Base-by-base conservation (phyloP, 495 filamentous ascomycete genomes). In the Cairneyella variabilis region DNA sequence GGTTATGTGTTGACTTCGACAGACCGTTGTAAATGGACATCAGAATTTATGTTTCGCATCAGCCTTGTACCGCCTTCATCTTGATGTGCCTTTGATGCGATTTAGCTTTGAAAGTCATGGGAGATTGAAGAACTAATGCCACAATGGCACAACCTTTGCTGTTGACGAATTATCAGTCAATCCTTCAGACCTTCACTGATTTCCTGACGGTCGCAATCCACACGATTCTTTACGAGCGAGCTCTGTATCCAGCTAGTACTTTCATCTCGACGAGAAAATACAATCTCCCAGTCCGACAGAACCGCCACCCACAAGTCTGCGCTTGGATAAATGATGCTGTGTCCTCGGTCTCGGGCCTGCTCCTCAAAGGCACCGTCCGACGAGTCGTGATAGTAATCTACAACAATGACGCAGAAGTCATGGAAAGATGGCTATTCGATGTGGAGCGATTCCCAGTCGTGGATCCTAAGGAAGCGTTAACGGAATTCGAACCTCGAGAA, bases 131-230 rank as follows among this genome's bases (percentile, higher is more conserved):
- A n/a, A n/a, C n/a, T n/a, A n/a, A n/a, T n/a, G n/a, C n/a, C n/a
- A n/a, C n/a, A n/a, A n/a, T n/a, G n/a, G n/a, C n/a, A n/a, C n/a
- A n/a, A n/a, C n/a, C n/a, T n/a, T n/a, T 54, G 20, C 48, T 48
- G 48, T 54, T 57, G 12, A 60, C 54, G 9, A 66, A 56, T 50
- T 47, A 38, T 28, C 43, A 45, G 14, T 53, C 67, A 43, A 75
- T 85, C 56, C 70, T 85, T 21, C 65, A 69, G 28, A 76, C 81
- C 26, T 85, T 91, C 67, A 71, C 76, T 59, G 75, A 82, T 66
- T 97, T 97, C 73, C 84, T 98, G 40, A 89, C 82, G 51, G 84
- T 93, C 37, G 84, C 88, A 58, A 88, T 92, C 64, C 93, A 98
- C 74, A 93, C 92, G 61, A 89, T 97, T 64, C 83, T 98, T 56